Evolutionary conservation across 371 early-diverging fungal genomes (phyloP), one percentile per base, ranked within the genome.

Genomic region (Mortierella polycephala): DNA sequence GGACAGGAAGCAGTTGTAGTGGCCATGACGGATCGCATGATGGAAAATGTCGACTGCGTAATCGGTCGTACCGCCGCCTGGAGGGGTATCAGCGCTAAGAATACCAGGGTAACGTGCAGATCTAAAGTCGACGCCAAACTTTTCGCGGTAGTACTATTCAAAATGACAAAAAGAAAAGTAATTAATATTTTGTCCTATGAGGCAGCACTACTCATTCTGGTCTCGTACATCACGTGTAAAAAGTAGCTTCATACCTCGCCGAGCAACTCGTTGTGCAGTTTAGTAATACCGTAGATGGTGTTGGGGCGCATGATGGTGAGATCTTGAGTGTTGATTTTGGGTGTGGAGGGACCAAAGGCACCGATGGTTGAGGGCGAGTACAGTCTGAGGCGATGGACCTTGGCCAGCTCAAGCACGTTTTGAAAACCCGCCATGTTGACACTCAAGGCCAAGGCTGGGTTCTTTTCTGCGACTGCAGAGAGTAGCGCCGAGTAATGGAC

Each of bases 31-130:
- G 41, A 88, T 68, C n/a, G 87, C 88, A 5, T 82, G 84, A 60
- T 88, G 87, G 79, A 89, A 87, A 37, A 89, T 89, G 40, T 89
- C 89, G 60, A 89, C 85, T 18, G 89, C 89, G 30, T 89, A 89
- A 49, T 89, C 89, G 11, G 88, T 84, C 41, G 89, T 89, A 41
- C 89, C 89, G 41, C 88, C 88, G 20, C 89, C 89, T 7, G 89
- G 86, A 30, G 83, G 81, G 39, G 87, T 84, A 69, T 87, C 87
- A 5, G 88, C 87, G 14, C 85, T 84, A 57, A 89, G 85, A 57
- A 89, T 83, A 18, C 89, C 89, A 11, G 89, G 89, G 64, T 87
- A 88, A 45, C 89, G 84, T 41, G 86, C 82, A 9, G 85, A 86
- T 51, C 89, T 75, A 73, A 89, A 89, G 57, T 89, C 89, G 2